Conservation (phyloP, 352 stramenopile genomes). For the Aphanomyces cochlioides region DNA sequence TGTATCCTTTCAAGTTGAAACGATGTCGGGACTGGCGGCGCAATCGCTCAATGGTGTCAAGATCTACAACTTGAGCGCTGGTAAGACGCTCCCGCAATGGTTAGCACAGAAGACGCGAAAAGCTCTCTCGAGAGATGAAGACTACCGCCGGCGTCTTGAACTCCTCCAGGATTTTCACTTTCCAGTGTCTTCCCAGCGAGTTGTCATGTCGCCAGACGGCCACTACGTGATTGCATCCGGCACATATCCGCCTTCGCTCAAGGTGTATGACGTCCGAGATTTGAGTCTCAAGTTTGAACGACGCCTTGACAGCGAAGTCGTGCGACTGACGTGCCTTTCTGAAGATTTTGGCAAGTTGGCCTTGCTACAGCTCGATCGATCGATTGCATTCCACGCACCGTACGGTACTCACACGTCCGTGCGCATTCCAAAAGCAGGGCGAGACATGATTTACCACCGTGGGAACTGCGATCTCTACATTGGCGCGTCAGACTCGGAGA, state of each 20-base stretch:
- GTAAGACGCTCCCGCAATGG: conserved; percentile 93
- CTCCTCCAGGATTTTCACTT: conserved; percentile 99
- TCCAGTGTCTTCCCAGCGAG: conserved; percentile 86
- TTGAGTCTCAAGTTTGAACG: conserved; percentile 99
- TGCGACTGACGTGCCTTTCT: conserved; percentile 94
- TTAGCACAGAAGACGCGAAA: conserved; percentile 87
- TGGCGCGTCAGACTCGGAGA: conserved; percentile 73
- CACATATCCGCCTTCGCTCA: conserved; percentile 95
- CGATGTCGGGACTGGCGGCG: conserved; percentile 53
- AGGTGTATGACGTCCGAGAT: conserved; percentile 93
- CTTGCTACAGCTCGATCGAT: conserved; percentile 95
- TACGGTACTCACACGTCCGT: conserved; percentile 96
- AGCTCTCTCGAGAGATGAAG: conserved; percentile 67
- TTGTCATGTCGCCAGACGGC: conserved; percentile 94
- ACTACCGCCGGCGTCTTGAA: conserved; percentile 93
- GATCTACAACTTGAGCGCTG: conserved; percentile 95
- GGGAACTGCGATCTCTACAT: conserved; percentile 96
- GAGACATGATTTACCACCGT: conserved; percentile 96
- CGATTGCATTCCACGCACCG: conserved; percentile 96
- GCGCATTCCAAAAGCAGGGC: conserved; percentile 96
- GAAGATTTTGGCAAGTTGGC: conserved; percentile 98
- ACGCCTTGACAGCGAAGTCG: conserved; percentile 94
- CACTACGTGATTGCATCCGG: conserved; percentile 95
- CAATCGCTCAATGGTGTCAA: conserved; percentile 90
- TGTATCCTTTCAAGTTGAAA: conserved; percentile 3